Evolutionary conservation across 345 rosid genomes (phyloP).

Genomic region (Lepidium sativum): DNA sequence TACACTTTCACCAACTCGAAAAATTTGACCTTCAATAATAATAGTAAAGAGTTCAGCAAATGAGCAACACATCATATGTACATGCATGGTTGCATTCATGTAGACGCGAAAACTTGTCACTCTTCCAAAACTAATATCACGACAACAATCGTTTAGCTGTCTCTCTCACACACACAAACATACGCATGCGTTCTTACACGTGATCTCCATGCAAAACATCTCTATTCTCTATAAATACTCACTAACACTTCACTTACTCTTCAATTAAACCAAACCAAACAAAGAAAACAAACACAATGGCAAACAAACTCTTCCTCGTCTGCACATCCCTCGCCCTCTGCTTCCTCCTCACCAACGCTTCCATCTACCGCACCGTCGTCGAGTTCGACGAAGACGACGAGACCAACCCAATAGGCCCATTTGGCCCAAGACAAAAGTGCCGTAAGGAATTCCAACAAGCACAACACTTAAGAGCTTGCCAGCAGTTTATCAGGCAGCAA

Average conservation of each 20-base stretch:
- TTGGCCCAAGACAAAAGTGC: neutral
- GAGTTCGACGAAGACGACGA: constrained; percentile 22
- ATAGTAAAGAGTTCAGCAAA: no score
- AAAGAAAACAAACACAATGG: constrained; percentile 1
- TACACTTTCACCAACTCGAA: no score
- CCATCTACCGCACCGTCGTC: constrained; percentile 28
- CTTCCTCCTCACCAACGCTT: constrained; percentile 26
- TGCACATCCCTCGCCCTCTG: constrained; percentile 17
- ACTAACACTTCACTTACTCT: neutral
- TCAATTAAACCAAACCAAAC: neutral
- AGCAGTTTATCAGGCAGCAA: neutral
- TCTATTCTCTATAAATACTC: neutral
- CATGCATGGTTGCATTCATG: no score
- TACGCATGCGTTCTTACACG: constrained; percentile 5
- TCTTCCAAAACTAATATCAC: no score
- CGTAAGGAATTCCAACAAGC: constrained; percentile 7
- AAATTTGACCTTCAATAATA: no score
- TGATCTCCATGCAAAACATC: constrained; percentile 9
- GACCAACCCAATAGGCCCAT: constrained; percentile 4
- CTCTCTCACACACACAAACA: no score
- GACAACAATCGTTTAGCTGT: no score
- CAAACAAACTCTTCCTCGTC: constrained; percentile 23
- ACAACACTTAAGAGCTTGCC: constrained; percentile 8
- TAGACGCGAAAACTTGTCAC: no score
- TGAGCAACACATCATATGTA: no score